phyloP scores from a whole-genome alignment of 1,284 basidiomycete genomes.

The Rhodotorula sp. region DNA sequence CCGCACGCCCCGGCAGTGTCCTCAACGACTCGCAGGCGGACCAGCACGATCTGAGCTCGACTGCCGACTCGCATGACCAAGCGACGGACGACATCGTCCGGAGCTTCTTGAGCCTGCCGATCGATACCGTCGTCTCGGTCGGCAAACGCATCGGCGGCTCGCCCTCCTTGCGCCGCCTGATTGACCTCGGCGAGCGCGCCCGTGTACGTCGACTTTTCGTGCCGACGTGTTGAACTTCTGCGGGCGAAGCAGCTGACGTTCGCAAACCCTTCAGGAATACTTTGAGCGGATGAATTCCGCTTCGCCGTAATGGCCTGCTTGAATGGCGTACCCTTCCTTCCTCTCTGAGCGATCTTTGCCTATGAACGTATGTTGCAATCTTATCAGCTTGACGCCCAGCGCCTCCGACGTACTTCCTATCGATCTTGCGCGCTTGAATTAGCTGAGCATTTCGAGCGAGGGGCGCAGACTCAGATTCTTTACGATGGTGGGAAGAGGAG shows the following conservation, averaged over 20 bases:
- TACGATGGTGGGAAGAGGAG: too few species aligned
- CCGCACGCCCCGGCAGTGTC: neutral
- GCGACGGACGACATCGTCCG: constrained; percentile 20
- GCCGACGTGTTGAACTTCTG: too few species aligned
- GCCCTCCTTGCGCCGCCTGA: constrained; percentile 19
- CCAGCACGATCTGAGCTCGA: neutral
- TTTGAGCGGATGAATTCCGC: constrained; percentile 6
- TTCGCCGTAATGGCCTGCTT: neutral
- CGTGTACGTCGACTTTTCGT: constrained; percentile 5
- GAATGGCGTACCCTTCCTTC: neutral
- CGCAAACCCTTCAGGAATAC: constrained; percentile 9
- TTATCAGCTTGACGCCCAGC: too few species aligned
- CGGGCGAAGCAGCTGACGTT: neutral
- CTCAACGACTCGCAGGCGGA: neutral
- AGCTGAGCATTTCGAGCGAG: too few species aligned
- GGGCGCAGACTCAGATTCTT: too few species aligned
- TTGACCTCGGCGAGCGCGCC: constrained; percentile 26
- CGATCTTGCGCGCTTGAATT: too few species aligned
- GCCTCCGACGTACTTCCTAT: too few species aligned
- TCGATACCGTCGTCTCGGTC: constrained; percentile 23
- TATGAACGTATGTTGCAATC: too few species aligned
- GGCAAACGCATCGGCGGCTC: constrained; percentile 19
- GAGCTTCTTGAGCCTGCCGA: constrained; percentile 19
- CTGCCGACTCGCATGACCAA: neutral
- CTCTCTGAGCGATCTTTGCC: neutral